Base-by-base conservation (phyloP, 2,329 filamentous ascomycete genomes). In the Pezizomycotina sp. region DNA sequence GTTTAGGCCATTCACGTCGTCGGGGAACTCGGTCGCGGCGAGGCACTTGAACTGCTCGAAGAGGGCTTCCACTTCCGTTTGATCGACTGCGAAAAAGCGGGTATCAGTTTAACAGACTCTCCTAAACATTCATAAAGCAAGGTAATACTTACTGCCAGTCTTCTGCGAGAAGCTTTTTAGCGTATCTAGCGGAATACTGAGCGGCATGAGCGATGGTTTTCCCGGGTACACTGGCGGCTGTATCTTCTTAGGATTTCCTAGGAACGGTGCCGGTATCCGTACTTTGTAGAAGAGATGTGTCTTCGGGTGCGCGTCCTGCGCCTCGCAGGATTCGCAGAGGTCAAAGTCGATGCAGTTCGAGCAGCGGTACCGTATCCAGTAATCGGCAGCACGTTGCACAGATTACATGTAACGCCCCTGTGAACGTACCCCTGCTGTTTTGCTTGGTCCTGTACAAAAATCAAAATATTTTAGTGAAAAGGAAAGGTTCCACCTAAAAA, bases 231-330 rank as follows among this genome's bases (percentile, higher is more conserved):
- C 89, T 2, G 83, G 71, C 5, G 78, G 75, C 50, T 82, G 77
- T 52, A 76, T 77, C 55, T 86, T 77, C 33, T 80, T 71, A 2
- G 79, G 75, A 28, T 69, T 64, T 3, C 78, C 78, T 38, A 92
- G 74, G 19, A 82, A 78, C 0, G 84, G 82, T 1, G 83, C 78
- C 1, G 89, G 89, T 7, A 95, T 76, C 36, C 76, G 76, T 53
- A 98, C 79, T 57, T 95, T 95, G 65, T 91, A 92, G 59, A 98
- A 95, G 28, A 95, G 71, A 57, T 98, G 89, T 1, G 83, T 92
- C 56, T 86, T 91, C 52, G 69, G 73, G 54, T 92, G 86, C 4
- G 79, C 71, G 39, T 62, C 57, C 49, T 63, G 59, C 10, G 68
- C 63, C 59, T 98, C 86, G 59, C 89, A 98, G 5, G 75, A 75